A percentile compares a stretch with the other conserved stretches of the same genome.
phyloP scores from a whole-genome alignment of 129 eudicot species.

The Centella asiatica region DNA sequence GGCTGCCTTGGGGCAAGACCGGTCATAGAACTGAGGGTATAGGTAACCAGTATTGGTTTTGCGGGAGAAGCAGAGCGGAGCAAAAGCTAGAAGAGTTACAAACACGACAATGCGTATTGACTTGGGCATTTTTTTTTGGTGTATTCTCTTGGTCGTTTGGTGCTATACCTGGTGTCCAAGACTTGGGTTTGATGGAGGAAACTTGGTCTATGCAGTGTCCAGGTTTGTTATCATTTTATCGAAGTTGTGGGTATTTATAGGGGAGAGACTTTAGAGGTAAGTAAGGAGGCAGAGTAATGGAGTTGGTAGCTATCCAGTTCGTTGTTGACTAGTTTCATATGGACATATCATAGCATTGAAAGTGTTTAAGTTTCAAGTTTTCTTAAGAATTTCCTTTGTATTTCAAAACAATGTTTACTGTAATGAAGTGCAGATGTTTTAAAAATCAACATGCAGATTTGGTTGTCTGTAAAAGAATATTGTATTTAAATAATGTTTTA shows the following conservation, averaged over 20 bases:
- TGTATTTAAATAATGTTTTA: background rate
- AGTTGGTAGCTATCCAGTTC: conserved; percentile 5
- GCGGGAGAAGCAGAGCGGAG: conserved; percentile 8
- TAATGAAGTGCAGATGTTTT: too few species aligned
- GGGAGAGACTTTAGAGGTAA: background rate
- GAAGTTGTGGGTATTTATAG: conserved; percentile 1
- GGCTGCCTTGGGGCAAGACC: conserved; percentile 7
- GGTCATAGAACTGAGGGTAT: conserved; percentile 7
- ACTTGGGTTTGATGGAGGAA: too few species aligned
- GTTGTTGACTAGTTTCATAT: background rate
- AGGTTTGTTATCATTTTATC: background rate
- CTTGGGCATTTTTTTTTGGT: background rate
- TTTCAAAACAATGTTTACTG: too few species aligned
- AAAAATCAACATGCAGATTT: too few species aligned
- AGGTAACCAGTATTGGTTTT: conserved; percentile 6
- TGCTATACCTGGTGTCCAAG: too few species aligned
- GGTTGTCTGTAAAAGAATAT: too few species aligned
- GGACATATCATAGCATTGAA: background rate
- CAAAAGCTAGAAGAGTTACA: background rate
- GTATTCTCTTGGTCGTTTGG: background rate
- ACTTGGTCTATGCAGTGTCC: background rate
- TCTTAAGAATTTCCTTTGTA: too few species aligned
- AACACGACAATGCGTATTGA: conserved; percentile 3
- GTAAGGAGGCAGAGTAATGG: background rate
- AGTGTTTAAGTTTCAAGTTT: too few species aligned